phyloP scores from a whole-genome alignment of 345 rosid species.

The Isatis tinctoria region DNA sequence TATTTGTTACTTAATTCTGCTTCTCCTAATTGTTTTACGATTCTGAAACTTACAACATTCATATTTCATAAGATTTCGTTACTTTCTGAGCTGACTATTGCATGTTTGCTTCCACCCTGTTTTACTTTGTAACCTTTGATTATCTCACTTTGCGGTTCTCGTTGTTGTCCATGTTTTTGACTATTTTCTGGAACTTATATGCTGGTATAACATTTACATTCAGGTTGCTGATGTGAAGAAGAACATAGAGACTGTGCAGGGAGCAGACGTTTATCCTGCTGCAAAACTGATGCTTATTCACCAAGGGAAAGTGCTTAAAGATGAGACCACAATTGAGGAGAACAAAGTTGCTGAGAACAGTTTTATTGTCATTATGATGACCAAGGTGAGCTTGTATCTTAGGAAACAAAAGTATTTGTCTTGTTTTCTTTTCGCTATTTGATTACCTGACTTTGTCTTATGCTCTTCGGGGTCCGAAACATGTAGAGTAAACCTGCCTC shows the following conservation, averaged over 20 bases:
- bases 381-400: slow-evolving; percentile 48
- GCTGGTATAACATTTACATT: not conserved
- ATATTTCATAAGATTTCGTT: not conserved
- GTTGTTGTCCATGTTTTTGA: not conserved
- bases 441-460: not conserved
- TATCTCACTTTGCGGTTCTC: no score
- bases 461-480: not conserved
- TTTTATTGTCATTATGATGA: slow-evolving; percentile 77
- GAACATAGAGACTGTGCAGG: slow-evolving; percentile 65
- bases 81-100: not conserved
- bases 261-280: slow-evolving; percentile 66
- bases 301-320: slow-evolving; percentile 84
- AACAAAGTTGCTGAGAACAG: slow-evolving; percentile 69
- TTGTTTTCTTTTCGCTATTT: not conserved
- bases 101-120: not conserved
- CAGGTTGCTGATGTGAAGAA: slow-evolving; percentile 79
- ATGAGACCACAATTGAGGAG: slow-evolving; percentile 67
- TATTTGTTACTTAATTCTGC: not conserved
- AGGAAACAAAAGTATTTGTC: not conserved
- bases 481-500: slow-evolving; percentile 56
- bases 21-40: not conserved
- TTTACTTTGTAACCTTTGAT: not conserved
- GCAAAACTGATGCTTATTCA: slow-evolving; percentile 72
- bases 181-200: not conserved
- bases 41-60: not conserved